A percentile compares a stretch with the other conserved stretches of the same genome.
These are phyloP conservation scores for Suhomyces kunorum DNA, from an alignment of 1,139 yeast species.

Conservation along the genomic window DNA sequence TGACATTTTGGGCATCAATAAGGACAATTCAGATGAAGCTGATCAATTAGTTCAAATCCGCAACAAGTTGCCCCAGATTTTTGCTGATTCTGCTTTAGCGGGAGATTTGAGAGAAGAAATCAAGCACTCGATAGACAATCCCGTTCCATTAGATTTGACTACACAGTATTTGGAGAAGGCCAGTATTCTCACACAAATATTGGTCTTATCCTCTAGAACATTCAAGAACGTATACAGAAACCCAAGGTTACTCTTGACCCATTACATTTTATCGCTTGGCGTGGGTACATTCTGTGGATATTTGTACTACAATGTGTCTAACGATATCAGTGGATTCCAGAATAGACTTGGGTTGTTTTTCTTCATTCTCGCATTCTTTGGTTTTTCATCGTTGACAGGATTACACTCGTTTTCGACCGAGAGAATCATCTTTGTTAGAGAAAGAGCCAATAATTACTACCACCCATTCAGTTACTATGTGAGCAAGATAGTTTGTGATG, in stretches of 20 bases:
- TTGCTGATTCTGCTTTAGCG: constrained; percentile 50
- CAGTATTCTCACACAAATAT: constrained; percentile 59
- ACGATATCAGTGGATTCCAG: constrained; percentile 95
- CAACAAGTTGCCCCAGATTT: constrained; percentile 43
- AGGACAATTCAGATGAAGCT: constrained; percentile 25
- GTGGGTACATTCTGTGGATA: constrained; percentile 86
- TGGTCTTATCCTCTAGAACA: constrained; percentile 76
- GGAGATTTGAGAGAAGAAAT: constrained; percentile 54
- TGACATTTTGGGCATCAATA: constrained; percentile 20
- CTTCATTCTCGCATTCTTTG: constrained; percentile 85
- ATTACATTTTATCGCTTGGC: constrained; percentile 72
- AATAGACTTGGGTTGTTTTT: constrained; percentile 91
- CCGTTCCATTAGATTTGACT: constrained; percentile 38
- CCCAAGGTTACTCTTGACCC: constrained; percentile 80
- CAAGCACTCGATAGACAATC: constrained; percentile 33
- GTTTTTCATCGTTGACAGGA: constrained; percentile 90
- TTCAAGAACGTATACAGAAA: constrained; percentile 91
- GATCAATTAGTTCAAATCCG: constrained; percentile 34
- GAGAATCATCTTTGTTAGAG: constrained; percentile 84
- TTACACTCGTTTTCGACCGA: constrained; percentile 85
- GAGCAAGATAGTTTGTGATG: constrained; percentile 85
- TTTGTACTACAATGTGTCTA: constrained; percentile 75
- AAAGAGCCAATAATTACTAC: constrained; percentile 92
- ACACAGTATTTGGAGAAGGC: constrained; percentile 50
- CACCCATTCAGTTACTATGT: constrained; percentile 81